Conservation (phyloP, 768 basidiomycete genomes). For the Tylopilus plumbeoviolaceoides region DNA sequence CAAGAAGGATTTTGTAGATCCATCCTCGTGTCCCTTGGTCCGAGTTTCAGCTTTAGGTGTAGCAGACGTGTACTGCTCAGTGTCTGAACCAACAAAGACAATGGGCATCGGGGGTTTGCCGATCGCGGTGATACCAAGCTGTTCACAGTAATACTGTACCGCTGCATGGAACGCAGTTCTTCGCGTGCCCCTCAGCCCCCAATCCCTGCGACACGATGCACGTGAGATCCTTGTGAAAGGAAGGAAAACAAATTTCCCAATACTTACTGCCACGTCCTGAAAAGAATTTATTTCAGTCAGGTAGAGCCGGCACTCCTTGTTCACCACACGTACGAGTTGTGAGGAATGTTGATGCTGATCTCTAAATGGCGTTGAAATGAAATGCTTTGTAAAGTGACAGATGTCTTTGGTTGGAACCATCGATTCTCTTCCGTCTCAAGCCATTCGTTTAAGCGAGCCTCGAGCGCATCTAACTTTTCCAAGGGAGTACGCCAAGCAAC, state of each 20-base stretch:
- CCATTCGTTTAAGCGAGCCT: conserved; percentile 68
- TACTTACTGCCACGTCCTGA: conserved; percentile 35
- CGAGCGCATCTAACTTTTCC: conserved; percentile 66
- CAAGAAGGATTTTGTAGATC: conserved; percentile 18
- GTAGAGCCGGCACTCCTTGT: neutral
- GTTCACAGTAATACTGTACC: conserved; percentile 64
- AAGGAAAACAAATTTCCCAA: neutral
- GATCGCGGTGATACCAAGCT: conserved; percentile 61
- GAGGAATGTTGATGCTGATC: conserved; percentile 60
- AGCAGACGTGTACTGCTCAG: conserved; percentile 6
- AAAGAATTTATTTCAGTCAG: conserved; percentile 5
- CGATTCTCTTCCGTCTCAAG: conserved; percentile 74
- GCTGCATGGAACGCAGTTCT: conserved; percentile 80
- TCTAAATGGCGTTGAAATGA: conserved; percentile 63
- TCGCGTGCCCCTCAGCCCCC: conserved; percentile 56
- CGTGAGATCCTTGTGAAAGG: conserved; percentile 3
- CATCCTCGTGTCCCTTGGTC: conserved; percentile 6
- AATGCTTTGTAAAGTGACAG: conserved; percentile 59
- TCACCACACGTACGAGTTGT: conserved; percentile 40
- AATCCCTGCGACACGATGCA: conserved; percentile 37
- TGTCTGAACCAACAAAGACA: conserved; percentile 36
- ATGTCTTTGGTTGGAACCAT: conserved; percentile 71
- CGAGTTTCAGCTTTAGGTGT: neutral
- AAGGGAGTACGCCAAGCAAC: conserved; percentile 74
- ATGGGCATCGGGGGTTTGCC: conserved; percentile 57